A percentile compares a stretch with the other conserved stretches of the same genome.
Evolutionary conservation across 2,329 filamentous ascomycete genomes (phyloP).

Genomic region (Fusarium avenaceum): DNA sequence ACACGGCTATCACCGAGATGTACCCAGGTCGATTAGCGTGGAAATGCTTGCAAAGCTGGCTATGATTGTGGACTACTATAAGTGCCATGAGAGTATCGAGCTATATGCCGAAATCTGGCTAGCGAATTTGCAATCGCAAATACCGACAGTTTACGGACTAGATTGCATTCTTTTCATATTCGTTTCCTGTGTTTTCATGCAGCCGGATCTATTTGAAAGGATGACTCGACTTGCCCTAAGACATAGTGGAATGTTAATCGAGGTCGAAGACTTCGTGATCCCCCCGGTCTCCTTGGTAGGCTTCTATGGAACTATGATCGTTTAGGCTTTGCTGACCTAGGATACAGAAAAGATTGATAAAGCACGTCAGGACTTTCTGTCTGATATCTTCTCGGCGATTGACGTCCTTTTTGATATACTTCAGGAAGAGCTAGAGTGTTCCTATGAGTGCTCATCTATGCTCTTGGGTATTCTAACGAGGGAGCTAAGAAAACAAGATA

Average conservation of each 20-base stretch:
- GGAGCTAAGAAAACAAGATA: no score
- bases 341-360: no score
- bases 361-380: background rate
- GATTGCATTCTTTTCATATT: slow-evolving; percentile 23
- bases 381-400: no score
- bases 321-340: no score
- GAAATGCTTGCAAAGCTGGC: slow-evolving; percentile 46
- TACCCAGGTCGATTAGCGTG: slow-evolving; percentile 33
- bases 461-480: background rate
- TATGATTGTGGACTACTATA: slow-evolving; percentile 46
- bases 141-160: background rate
- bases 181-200: no score
- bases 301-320: no score
- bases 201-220: no score
- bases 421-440: background rate
- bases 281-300: slow-evolving; percentile 16
- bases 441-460: slow-evolving; percentile 9
- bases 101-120: slow-evolving; percentile 30
- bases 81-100: slow-evolving; percentile 42
- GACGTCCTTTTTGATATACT: no score
- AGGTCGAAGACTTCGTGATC: slow-evolving; percentile 1
- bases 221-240: slow-evolving; percentile 27
- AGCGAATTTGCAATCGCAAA: fast-evolving
- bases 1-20: slow-evolving; percentile 38
- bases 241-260: slow-evolving; percentile 17